A percentile compares a stretch with the other conserved stretches of the same genome.
These are phyloP conservation scores for Microdochium paspali DNA, from an alignment of 2,329 filamentous ascomycete genomes.

Conservation along the genomic window DNA sequence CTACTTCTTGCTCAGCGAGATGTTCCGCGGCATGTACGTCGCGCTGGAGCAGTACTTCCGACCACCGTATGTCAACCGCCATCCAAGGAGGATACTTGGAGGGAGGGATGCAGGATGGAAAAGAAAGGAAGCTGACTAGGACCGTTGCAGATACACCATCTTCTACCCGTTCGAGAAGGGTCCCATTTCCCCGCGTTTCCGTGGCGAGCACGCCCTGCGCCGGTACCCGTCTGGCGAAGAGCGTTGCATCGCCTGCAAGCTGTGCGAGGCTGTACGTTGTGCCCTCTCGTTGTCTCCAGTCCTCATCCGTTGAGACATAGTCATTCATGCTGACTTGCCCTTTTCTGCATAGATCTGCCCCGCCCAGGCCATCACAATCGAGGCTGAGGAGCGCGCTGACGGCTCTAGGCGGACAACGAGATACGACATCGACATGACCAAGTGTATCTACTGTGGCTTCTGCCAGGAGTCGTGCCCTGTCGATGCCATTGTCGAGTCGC, in stretches of 20 bases:
- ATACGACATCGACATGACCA: conserved; percentile 99
- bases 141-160: conserved; percentile 72
- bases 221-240: conserved; percentile 97
- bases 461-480: conserved; percentile 99
- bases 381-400: conserved; percentile 95
- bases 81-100: conserved; percentile 2
- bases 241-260: conserved; percentile 98
- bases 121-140: conserved; percentile 3
- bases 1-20: conserved; percentile 93
- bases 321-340: background rate
- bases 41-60: conserved; percentile 97
- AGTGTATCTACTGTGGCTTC: conserved; percentile 99
- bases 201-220: conserved; percentile 92
- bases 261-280: conserved; percentile 72
- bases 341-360: conserved; percentile 64
- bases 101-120: background rate
- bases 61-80: conserved; percentile 85
- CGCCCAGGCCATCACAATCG: conserved; percentile 96
- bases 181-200: conserved; percentile 94
- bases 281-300: background rate
- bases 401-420: conserved; percentile 90
- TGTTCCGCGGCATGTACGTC: conserved; percentile 96
- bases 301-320: background rate
- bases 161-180: conserved; percentile 99
- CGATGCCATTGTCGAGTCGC: conserved; percentile 70